Base-by-base conservation (phyloP, 768 basidiomycete species). In the Mycena filopes region DNA sequence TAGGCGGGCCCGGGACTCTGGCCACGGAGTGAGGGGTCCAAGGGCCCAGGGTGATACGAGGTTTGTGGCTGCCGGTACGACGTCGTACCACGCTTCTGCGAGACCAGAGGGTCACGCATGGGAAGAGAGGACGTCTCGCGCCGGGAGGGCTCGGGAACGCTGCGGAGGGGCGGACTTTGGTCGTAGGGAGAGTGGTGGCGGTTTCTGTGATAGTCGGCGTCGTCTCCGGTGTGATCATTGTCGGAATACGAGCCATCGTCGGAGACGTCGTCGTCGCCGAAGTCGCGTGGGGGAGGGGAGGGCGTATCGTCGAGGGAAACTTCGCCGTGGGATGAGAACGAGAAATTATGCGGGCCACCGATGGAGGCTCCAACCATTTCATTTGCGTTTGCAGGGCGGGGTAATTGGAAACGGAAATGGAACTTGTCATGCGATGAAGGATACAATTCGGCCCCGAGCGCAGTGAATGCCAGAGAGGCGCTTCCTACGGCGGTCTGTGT, bases 151-250 rank as follows among this genome's bases (percentile, higher is more conserved):
- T 38, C 55, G 31, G 55, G 55, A 29, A 43, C 57, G 40, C 20
- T 49, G 11, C 31, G 49, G 21, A 49, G 41, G 23, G 21, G 40
- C 1, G 54, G n/a, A 1, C 29, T 28, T n/a, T 40, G 40, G 16
- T 50, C 43, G 21, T 26, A 20, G 45, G 54, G 55, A 5, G 62
- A 55, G 18, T 48, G 46, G 43, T 33, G 42, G n/a, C 56, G 63
- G 46, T 46, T 45, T 13, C 31, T 7, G 16, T 23, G 64, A 45
- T 83, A 78, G 18, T 79, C 77, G 40, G 73, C n/a, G n/a, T n/a
- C 73, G 8, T 57, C 67, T n/a, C 79, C 74, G 36, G 77, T 62
- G 21, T 74, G 74, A 13, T 80, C 79, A 25, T 81, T 81, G 54
- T 82, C 81, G 26, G 60, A 62, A 31, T 28, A 48, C 11, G 60